Conservation (phyloP, 2,329 filamentous ascomycete species). For the Chrysosporium queenslandicum region DNA sequence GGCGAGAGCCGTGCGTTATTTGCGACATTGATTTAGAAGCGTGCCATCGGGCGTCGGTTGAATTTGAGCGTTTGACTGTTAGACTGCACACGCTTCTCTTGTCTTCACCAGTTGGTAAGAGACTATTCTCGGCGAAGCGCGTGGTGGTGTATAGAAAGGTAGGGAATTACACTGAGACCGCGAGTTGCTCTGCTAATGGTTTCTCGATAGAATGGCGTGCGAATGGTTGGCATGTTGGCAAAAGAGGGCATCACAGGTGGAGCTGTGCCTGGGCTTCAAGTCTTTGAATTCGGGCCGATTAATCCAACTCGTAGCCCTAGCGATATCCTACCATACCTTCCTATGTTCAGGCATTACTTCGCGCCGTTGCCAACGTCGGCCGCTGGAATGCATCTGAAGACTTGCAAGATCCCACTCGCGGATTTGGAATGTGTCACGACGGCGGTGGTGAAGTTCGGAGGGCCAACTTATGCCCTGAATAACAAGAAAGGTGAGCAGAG, state of each 20-base stretch:
- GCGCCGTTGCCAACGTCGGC: conserved; percentile 56
- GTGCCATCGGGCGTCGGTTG: conserved; percentile 73
- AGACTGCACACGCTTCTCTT: conserved; percentile 70
- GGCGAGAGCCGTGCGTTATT: conserved; percentile 68
- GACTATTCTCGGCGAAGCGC: conserved; percentile 65
- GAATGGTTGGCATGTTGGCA: conserved; percentile 70
- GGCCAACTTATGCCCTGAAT: conserved; percentile 40
- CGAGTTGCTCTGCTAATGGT: background rate
- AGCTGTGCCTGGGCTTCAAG: conserved; percentile 58
- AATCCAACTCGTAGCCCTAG: conserved; percentile 62
- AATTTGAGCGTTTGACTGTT: conserved; percentile 66
- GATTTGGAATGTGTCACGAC: conserved; percentile 80
- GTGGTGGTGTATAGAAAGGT: conserved; percentile 70
- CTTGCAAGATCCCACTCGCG: conserved; percentile 58
- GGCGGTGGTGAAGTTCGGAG: conserved; percentile 47
- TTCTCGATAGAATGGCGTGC: conserved; percentile 56
- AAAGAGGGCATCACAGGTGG: conserved; percentile 62
- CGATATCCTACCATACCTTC: conserved; percentile 78
- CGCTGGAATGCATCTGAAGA: conserved; percentile 58
- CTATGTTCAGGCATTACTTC: conserved; percentile 58
- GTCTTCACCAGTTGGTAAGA: conserved; percentile 69
- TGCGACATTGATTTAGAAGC: conserved; percentile 72
- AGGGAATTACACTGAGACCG: conserved; percentile 11
- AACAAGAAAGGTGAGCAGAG: conserved; percentile 40
- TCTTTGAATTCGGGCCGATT: conserved; percentile 64